Evolutionary conservation across 2,329 filamentous ascomycete genomes (phyloP), one percentile per base, ranked within the genome.

Genomic region (Exophiala viscosa): DNA sequence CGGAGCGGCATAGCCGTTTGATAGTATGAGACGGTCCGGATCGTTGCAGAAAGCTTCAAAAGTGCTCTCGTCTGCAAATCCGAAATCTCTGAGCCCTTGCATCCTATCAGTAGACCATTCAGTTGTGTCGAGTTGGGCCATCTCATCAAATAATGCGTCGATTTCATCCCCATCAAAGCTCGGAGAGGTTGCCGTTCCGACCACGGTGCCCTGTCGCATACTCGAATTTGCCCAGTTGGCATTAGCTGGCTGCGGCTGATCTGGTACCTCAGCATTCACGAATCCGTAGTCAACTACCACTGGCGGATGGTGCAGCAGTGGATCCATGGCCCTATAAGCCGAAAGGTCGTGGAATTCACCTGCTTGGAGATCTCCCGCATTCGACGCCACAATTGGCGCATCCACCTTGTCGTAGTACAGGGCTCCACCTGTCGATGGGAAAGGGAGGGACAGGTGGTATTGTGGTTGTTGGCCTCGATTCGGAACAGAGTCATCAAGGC

Each of bases 31-130:
- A 23, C 71, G 69, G 54, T 73, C 70, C 3, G 71, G 71, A 49
- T 74, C 71, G 56, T 74, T 70, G 28, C 71, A 74, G 49, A 74
- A 74, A 4, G 69, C 71, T 49, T 73, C 69, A 49, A 74, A 74
- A 2, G 71, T 73, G 15, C 60, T 68, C 43, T 73, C 70, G 36
- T 74, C 71, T n/a, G 69, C 56, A 44, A 74, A 74, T 1, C 71
- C 71, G 55, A 74, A 74, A 36, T 74, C 71, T 50, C 68, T 71
- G 28, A 74, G 59, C 0, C 67, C 69, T 18, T 70, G 69, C 55
- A 72, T 68, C 43, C 71, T 69, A 50, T 65, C 71, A 28, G 60
- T 68, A 1, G 70, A 64, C 71, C 71, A 74, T 48, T 74, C 71
- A 20, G 69, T 74, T 4, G 70, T 73, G 52, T 74, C 72, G 5